phyloP scores from a whole-genome alignment of 228 moss, liverwort and hornwort species.

The Sphagnum fallax region DNA sequence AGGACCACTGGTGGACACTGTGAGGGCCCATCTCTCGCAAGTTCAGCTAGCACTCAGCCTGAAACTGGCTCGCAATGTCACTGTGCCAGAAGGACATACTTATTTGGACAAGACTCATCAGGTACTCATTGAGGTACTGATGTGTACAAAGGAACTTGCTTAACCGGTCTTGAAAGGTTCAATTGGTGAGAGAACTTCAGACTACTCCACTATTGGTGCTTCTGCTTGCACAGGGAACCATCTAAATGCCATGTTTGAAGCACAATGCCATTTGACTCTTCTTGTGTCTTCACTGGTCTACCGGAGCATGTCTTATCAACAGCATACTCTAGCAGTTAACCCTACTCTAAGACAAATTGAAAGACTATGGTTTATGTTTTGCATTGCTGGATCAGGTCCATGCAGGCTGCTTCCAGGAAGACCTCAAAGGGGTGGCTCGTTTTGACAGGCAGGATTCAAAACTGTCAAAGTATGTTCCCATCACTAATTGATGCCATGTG shows the following conservation, averaged over 20 bases:
- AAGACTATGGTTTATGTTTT: background rate
- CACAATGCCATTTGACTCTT: background rate
- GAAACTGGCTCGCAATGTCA: constrained; percentile 18
- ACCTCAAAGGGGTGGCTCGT: constrained; percentile 12
- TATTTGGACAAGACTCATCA: background rate
- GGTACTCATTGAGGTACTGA: background rate
- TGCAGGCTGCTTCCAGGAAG: constrained; percentile 11
- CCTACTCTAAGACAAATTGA: background rate
- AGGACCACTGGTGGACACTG: constrained; percentile 30
- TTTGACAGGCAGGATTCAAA: constrained; percentile 23
- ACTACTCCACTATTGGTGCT: background rate
- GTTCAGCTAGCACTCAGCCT: constrained; percentile 26
- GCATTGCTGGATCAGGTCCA: background rate
- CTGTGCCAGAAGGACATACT: constrained; percentile 9
- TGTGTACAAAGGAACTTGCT: constrained; percentile 4
- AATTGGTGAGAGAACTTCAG: background rate
- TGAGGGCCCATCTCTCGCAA: constrained; percentile 33
- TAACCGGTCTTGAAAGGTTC: background rate
- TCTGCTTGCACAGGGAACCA: background rate
- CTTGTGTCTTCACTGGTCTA: background rate
- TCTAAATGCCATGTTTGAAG: background rate
- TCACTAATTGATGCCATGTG: no score
- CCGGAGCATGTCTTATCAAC: no score
- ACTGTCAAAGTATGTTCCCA: constrained; percentile 7
- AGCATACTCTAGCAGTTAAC: background rate